Conservation (phyloP, 495 filamentous ascomycete species). For the Penicillium angulare region DNA sequence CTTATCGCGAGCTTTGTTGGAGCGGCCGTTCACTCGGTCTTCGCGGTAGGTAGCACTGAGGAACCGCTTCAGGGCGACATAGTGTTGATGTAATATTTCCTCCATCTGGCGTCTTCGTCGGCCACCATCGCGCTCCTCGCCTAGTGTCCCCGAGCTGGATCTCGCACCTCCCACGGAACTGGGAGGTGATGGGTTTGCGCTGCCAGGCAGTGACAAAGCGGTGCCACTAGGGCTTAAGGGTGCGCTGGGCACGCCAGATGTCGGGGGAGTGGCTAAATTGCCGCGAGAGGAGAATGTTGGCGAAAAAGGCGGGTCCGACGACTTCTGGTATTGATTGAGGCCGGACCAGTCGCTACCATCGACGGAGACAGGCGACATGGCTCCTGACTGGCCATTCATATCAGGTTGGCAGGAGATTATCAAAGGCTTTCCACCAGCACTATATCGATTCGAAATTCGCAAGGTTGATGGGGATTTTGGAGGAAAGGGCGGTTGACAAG, state of each 20-base stretch:
- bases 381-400: slow-evolving; percentile 61
- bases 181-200: slow-evolving; percentile 79
- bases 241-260: slow-evolving; percentile 61
- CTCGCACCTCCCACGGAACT: slow-evolving; percentile 75
- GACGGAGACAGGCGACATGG: slow-evolving; percentile 81
- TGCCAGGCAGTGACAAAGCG: slow-evolving; percentile 32
- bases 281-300: slow-evolving; percentile 55
- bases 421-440: neutral
- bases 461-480: neutral
- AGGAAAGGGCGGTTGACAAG: neutral
- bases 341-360: slow-evolving; percentile 87
- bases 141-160: slow-evolving; percentile 68
- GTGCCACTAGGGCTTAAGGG: slow-evolving; percentile 55
- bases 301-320: slow-evolving; percentile 55
- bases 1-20: slow-evolving; percentile 91
- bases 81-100: slow-evolving; percentile 75
- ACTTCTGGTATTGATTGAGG: slow-evolving; percentile 66
- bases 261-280: slow-evolving; percentile 67
- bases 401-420: slow-evolving; percentile 24
- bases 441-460: neutral
- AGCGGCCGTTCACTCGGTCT: slow-evolving; percentile 68
- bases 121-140: slow-evolving; percentile 51
- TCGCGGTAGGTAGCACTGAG: slow-evolving; percentile 66
- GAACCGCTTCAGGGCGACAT: slow-evolving; percentile 74
- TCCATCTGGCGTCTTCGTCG: slow-evolving; percentile 58